Conservation (phyloP, 1,284 basidiomycete species). For the Puccinia horiana region DNA sequence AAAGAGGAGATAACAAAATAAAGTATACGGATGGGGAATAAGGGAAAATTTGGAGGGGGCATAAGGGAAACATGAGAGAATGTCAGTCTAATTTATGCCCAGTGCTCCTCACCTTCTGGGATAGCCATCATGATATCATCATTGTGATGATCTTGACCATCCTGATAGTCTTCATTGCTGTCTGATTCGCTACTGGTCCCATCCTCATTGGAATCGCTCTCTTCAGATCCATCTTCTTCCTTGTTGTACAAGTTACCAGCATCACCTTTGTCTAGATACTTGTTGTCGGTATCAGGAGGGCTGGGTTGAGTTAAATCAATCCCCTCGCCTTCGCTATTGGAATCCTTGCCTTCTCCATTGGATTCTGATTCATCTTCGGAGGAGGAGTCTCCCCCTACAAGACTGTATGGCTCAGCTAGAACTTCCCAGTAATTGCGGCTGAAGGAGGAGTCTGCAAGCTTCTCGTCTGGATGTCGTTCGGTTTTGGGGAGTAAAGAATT, state of each 20-base stretch:
- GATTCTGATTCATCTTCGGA: neutral
- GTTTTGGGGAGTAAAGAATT: neutral
- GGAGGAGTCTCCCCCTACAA: neutral
- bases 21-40: too few relatives aligned
- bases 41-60: too few relatives aligned
- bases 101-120: too few relatives aligned
- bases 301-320: neutral
- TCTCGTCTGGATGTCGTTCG: conserved; percentile 13
- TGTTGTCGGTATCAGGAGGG: neutral
- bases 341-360: neutral
- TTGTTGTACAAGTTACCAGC: neutral
- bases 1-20: too few relatives aligned
- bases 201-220: neutral
- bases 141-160: neutral
- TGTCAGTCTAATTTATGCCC: too few relatives aligned
- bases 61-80: too few relatives aligned
- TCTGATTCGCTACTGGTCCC: neutral
- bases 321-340: neutral
- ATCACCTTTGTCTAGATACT: neutral
- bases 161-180: neutral
- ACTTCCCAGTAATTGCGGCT: conserved; percentile 20
- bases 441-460: conserved; percentile 11
- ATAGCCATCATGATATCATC: neutral
- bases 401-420: conserved; percentile 13
- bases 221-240: neutral